Percentiles rank a stretch among this genome's conserved stretches.
Evolutionary conservation across 225 moss, liverwort and hornwort genomes (phyloP).

Genomic region (Neckera pumila): DNA sequence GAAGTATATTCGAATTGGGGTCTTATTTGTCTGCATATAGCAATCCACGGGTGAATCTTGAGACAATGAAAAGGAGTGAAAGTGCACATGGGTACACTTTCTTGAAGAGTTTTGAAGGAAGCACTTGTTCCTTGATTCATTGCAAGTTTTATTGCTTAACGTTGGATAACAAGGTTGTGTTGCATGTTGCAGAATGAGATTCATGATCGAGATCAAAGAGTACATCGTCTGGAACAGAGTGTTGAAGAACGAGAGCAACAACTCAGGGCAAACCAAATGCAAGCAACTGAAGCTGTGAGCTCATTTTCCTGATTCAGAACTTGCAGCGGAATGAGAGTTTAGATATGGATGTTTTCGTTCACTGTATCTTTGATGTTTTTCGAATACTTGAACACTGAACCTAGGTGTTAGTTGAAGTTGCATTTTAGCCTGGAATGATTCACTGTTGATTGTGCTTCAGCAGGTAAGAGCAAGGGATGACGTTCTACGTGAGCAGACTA

Average conservation of each 20-base stretch:
- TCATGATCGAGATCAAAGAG: conserved; percentile 80
- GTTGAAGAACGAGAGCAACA: conserved; percentile 87
- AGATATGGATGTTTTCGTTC: background rate
- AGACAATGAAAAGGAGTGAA: background rate
- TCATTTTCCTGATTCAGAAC: background rate
- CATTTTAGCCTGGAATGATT: conserved; percentile 5
- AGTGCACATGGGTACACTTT: background rate
- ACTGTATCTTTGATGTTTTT: background rate
- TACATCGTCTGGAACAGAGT: conserved; percentile 70
- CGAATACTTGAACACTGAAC: background rate
- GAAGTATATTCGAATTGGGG: background rate
- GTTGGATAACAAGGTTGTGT: background rate
- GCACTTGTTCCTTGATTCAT: background rate
- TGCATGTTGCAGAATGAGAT: conserved; percentile 48
- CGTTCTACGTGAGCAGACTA: conserved; percentile 75
- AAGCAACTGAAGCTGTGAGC: conserved; percentile 91
- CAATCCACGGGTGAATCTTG: background rate
- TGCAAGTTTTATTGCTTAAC: background rate
- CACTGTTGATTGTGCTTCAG: conserved; percentile 19
- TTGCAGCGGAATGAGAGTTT: background rate
- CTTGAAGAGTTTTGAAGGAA: background rate
- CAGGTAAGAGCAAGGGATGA: conserved; percentile 96
- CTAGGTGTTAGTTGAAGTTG: background rate
- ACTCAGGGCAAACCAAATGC: conserved; percentile 77
- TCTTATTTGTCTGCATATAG: background rate